Evolutionary conservation across 169 alveolate genomes (phyloP), one percentile per base, ranked within the genome.

Genomic region (Babesia sp.): DNA sequence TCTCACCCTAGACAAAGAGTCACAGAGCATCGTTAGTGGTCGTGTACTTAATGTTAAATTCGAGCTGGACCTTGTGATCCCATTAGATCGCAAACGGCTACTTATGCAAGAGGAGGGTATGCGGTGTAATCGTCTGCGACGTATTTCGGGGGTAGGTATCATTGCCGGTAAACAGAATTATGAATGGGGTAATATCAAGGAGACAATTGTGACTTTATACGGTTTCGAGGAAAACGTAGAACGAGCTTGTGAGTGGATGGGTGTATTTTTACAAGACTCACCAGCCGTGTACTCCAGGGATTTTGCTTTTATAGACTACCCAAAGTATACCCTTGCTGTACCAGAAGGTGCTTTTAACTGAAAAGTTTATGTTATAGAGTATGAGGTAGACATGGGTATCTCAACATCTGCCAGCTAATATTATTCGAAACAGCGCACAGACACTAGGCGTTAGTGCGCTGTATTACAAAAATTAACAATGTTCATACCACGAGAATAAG

Each of bases 141-240:
- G 50, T 26, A 29, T 63, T 24, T 54, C 83, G 16, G 86, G 86
- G 3, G 86, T 78, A 14, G 86, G 71, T 29, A 57, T 78, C 26
- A 78, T 78, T 14, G 86, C 86, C 41, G 86, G 86, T 12, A 78
- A 78, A 59, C 86, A 78, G 60, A 78, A 78, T 69, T 78, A 50
- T 28, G 86, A 78, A 59, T 45, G 53, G 48, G 82, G 82, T 31
- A 67, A 78, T 51, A 78, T 78, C 53, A 56, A 59, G 68, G 86
- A 78, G 60, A 69, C 78, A 16, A 78, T 78, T 14, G 75, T 78
- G 29, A 78, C 86, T 6, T 67, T 78, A 20, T 39, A 61, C 29
- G 86, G 86, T 14, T 78, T 78, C 66, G 80, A 66, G 41, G 82
- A 69, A 24, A 61, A 39, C 29, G 82, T 78, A 11, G 86, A 78